Evolutionary conservation across 1,284 basidiomycete species (phyloP).

Genomic region (Mycena sp.): DNA sequence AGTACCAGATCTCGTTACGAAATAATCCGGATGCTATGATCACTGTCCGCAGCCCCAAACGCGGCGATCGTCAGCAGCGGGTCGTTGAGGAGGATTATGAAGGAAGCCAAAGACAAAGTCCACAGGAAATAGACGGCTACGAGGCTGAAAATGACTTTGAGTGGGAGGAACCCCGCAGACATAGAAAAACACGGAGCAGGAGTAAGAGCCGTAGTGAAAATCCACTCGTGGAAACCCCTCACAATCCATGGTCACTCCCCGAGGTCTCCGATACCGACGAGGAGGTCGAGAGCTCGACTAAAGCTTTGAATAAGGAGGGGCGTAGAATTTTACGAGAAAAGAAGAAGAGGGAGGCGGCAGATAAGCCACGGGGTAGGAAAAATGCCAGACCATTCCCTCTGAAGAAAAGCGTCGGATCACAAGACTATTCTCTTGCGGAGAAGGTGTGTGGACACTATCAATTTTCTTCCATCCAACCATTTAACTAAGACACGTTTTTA

Average conservation of each 20-base stretch:
- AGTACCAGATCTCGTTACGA: slow-evolving; percentile 57
- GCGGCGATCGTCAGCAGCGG: slow-evolving; percentile 14
- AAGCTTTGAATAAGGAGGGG: slow-evolving; percentile 40
- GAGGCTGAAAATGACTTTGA: not conserved
- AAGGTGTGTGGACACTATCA: slow-evolving; percentile 1
- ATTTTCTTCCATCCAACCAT: not conserved
- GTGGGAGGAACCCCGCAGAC: slow-evolving; percentile 1
- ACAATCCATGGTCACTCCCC: slow-evolving; percentile 42
- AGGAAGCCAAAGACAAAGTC: slow-evolving; percentile 9
- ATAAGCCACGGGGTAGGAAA: slow-evolving; percentile 36
- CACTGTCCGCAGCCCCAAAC: slow-evolving; percentile 48
- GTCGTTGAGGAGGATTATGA: slow-evolving; percentile 21
- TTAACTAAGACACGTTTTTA: not conserved
- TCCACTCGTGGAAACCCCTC: not conserved
- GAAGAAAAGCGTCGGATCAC: not conserved
- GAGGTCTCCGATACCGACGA: slow-evolving; percentile 49
- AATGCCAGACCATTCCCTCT: slow-evolving; percentile 45
- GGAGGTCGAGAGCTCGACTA: slow-evolving; percentile 39
- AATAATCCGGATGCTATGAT: slow-evolving; percentile 68
- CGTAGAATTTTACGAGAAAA: slow-evolving; percentile 33
- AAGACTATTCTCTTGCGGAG: not conserved
- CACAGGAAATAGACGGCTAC: not conserved
- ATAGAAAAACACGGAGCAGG: slow-evolving; percentile 15
- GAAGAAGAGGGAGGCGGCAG: slow-evolving; percentile 38
- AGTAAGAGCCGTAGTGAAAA: not conserved